Conservation (phyloP, 306 rosid genomes). For the Luffa acutangula region DNA sequence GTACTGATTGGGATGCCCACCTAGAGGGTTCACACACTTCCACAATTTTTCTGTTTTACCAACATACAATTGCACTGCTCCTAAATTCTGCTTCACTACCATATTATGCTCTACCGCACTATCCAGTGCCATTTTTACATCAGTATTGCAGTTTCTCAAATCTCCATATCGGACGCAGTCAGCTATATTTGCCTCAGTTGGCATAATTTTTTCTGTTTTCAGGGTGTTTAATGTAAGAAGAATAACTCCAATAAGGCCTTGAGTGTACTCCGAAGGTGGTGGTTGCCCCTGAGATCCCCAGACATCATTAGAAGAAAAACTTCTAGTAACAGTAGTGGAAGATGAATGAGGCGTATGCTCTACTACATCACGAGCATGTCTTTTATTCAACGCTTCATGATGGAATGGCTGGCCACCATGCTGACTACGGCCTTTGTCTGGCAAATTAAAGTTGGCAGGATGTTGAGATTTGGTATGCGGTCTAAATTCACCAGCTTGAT, state of each 20-base stretch:
- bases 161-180: constrained; percentile 69
- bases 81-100: constrained; percentile 39
- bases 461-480: constrained; percentile 28
- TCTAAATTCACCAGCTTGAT: constrained; percentile 36
- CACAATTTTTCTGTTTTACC: constrained; percentile 45
- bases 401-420: constrained; percentile 34
- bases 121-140: constrained; percentile 59
- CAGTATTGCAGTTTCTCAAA: constrained; percentile 31
- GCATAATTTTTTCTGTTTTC: constrained; percentile 52
- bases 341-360: constrained; percentile 24
- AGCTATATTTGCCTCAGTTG: constrained; percentile 54
- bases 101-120: constrained; percentile 39
- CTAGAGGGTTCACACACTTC: constrained; percentile 53
- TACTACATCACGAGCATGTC: constrained; percentile 34
- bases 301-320: constrained; percentile 32
- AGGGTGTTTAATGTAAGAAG: constrained; percentile 45
- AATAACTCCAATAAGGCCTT: constrained; percentile 50
- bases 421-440: constrained; percentile 37
- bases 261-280: constrained; percentile 62
- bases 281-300: constrained; percentile 75
- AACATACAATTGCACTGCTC: constrained; percentile 44
- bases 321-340: constrained; percentile 25
- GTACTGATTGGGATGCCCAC: constrained; percentile 33
- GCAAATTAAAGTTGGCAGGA: constrained; percentile 26
- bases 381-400: constrained; percentile 26